Base-by-base conservation (phyloP, 148 eudicot genomes). In the Nepenthes mirabilis region DNA sequence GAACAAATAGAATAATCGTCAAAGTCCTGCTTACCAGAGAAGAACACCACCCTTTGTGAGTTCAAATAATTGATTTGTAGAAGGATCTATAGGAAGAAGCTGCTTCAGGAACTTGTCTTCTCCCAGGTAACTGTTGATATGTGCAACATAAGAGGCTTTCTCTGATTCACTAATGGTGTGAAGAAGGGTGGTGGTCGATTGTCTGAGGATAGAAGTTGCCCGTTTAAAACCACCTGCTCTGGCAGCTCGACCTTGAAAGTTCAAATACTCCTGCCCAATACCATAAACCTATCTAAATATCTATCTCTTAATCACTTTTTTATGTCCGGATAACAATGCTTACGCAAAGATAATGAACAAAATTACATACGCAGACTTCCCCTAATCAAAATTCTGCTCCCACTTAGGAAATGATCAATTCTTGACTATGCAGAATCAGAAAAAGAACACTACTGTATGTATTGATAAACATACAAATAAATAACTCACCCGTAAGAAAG, bases 31-130 rank as follows among this genome's bases (percentile, higher is more conserved):
- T n/a, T 82, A 90, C 97, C 97, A 90, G 57, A 90, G 74, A 55
- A 90, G 95, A 74, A 90, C 91, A 47, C 97, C 97, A 68, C 75
- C 83, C 66, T 87, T 90, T 34, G 79, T 91, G 32, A 90, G 80
- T 23, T 90, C 95, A 60, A 87, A 86, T 53, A 90, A 64, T 52
- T 77, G 82, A 75, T 82, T 81, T 57, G 79, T 62, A 64, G 77
- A 50, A 5, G 95, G 95, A 63, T 87, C 87, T 6, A 90, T 65
- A 13, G 97, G 97, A 56, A 90, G 91, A 77, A 66, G 82, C 5
- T 90, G 59, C 72, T 72, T 74, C 73, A 90, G 50, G 65, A 84
- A 90, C n/a, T 68, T 63, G 72, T 90, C 97, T 34, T 90, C 95
- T 56, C 69, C 70, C 10, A 90, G 81, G 62, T 72, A 78, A 63